Base-by-base conservation (phyloP, 2,329 filamentous ascomycete species). In the Sporothrix pseudoabietina region DNA sequence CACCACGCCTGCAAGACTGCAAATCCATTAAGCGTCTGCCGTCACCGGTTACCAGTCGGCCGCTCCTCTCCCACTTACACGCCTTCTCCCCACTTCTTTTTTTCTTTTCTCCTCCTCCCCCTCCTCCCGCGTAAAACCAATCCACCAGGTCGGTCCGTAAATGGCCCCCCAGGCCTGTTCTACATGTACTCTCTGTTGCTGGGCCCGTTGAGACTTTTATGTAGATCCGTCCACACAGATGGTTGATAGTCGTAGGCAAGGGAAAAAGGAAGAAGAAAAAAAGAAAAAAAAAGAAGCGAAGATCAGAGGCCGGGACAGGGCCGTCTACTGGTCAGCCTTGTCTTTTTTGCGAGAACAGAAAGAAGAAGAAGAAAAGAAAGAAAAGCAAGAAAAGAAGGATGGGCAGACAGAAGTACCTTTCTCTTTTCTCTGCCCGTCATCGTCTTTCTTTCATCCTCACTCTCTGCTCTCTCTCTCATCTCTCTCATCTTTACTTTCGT, bases 261-360 rank as follows among this genome's bases (percentile, higher is more conserved):
- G 55, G 55, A 59, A 61, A 4, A 32, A 41, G 4, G 26, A 22
- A 44, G 26, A 66, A n/a, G 47, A 32, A 39, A 39, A 54, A 52
- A 26, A 26, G 26, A 26, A 26, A 2, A 26, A 26, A 26, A 26
- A 26, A 52, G 35, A n/a, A 49, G 26, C 8, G 16, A 68, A 30
- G 66, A 69, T 44, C 41, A 47, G 22, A 47, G 61, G 61, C 61
- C 32, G 39, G 65, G 65, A 68, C 7, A 52, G 44, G 10, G 26
- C 12, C 65, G 44, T 68, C 26, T 22, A 10, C 41, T 49, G 44
- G 44, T 68, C 65, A 68, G 65, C 65, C 65, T 52, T 68, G 65
- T 52, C 65, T 52, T 35, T 68, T 68, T 52, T 10, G 30, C 6
- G 30, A 44, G n/a, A 41, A 26, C 26, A 19, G 4, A 22, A 32